phyloP scores from a whole-genome alignment of 352 stramenopile genomes.

The Pythium aristosporum region DNA sequence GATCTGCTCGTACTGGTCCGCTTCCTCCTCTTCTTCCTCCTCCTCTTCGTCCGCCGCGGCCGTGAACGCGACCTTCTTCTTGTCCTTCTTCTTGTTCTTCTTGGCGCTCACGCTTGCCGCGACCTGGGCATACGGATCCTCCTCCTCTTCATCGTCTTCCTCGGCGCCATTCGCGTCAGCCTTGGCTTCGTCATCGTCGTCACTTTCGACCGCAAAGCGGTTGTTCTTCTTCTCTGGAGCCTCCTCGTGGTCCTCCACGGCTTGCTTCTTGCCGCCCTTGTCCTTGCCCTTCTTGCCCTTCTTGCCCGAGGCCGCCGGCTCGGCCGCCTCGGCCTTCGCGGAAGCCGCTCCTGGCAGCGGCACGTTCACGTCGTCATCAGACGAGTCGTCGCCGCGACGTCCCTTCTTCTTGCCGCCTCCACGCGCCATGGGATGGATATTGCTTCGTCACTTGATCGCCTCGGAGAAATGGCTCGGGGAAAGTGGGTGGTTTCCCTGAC shows the following conservation, averaged over 20 bases:
- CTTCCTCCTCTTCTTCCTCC: constrained; percentile 35
- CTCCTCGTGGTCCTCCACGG: constrained; percentile 61
- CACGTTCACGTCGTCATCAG: constrained; percentile 53
- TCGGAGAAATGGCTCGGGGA: neutral
- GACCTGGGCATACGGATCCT: constrained; percentile 31
- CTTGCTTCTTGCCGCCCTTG: constrained; percentile 60
- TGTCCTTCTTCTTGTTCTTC: constrained; percentile 40
- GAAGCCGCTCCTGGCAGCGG: constrained; percentile 24
- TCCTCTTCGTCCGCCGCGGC: constrained; percentile 22
- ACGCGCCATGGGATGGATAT: constrained; percentile 41
- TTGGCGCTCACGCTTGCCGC: constrained; percentile 28
- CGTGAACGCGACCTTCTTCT: constrained; percentile 31
- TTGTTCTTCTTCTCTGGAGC: constrained; percentile 26
- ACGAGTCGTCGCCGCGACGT: constrained; percentile 68
- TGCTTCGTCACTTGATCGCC: constrained; percentile 6
- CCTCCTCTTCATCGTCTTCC: constrained; percentile 32
- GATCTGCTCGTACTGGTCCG: constrained; percentile 50
- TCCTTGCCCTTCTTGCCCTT: constrained; percentile 75
- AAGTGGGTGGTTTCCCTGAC: constrained; percentile 16
- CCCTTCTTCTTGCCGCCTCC: constrained; percentile 79
- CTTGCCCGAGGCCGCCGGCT: constrained; percentile 23
- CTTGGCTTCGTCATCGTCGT: constrained; percentile 46
- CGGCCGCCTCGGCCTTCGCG: constrained; percentile 28
- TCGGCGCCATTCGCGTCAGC: constrained; percentile 25
- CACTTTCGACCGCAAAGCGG: constrained; percentile 25